Evolutionary conservation across 1,284 basidiomycete species (phyloP), one percentile per base, ranked within the genome.

Genomic region (Microbotryum silenes-acaulis): DNA sequence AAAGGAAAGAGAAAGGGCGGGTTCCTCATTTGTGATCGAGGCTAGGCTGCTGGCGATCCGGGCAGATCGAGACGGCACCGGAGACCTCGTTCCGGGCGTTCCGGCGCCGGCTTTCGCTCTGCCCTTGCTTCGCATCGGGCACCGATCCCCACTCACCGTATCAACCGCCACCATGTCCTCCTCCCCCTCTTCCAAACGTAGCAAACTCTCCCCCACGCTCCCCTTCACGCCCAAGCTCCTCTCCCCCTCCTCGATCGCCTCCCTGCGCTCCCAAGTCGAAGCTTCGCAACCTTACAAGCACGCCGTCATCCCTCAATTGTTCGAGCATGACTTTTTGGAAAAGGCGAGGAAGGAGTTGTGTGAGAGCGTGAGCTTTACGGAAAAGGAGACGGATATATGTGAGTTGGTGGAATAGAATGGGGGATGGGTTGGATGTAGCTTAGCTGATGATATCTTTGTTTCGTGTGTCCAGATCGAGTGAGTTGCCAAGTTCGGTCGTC

Each of bases 361-460:
- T 67, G 79, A 81, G 50, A 85, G 96, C 70, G 84, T 98, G 72
- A 88, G 84, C 71, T 97, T 97, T 76, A 86, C 91, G 8, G 88
- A 92, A 77, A 98, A 97, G 79, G 91, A 97, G 80, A 98, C 94
- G 7, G 94, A 98, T 74, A 98, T 98, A 70, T 98, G 97, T 84
- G 94, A 92, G 91, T 88, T 64, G 64, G 7, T 23, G 65, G 6
- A 29, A 37, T 46, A 10, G 21, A n/a, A n/a, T 49, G 21, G 5
- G 48, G 48, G 51, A 53, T 29, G 18, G 45, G 46, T 49, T 46
- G 18, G 55, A 37, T 47, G 47, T 20, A 44, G 51, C 46, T 53
- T 21, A 44, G 51, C 46, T 53, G 44, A 52, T 29, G n/a, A 8
- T 2, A 52, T 14, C 9, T 37, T n/a, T 27, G 29, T 29, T 50